Evolutionary conservation across 2,329 filamentous ascomycete genomes (phyloP).

Genomic region (Ambrosiella cleistominuta): DNA sequence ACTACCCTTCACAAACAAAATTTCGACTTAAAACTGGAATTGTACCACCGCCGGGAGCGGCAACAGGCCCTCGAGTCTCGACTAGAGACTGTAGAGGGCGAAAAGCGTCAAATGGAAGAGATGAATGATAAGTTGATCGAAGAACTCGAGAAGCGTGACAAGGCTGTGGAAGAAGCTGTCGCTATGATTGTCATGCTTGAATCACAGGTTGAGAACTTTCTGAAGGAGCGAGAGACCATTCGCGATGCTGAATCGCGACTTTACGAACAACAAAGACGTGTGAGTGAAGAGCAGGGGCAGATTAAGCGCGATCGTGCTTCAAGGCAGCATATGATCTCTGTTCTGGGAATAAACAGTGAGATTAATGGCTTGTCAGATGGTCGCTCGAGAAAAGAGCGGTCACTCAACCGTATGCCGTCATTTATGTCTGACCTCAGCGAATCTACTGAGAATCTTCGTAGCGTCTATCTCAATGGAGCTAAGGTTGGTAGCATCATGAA

Average conservation of each 20-base stretch:
- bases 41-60: slow-evolving; percentile 50
- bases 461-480: slow-evolving; percentile 33
- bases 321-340: background rate
- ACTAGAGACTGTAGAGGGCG: slow-evolving; percentile 35
- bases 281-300: slow-evolving; percentile 11
- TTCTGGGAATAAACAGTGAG: slow-evolving; percentile 17
- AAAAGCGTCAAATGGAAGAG: slow-evolving; percentile 35
- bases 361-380: background rate
- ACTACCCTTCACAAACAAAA: slow-evolving; percentile 58
- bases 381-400: slow-evolving; percentile 10
- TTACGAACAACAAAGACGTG: slow-evolving; percentile 10
- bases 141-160: slow-evolving; percentile 51
- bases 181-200: slow-evolving; percentile 51
- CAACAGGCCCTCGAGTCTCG: slow-evolving; percentile 41
- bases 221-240: slow-evolving; percentile 36
- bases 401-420: slow-evolving; percentile 42
- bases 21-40: slow-evolving; percentile 57
- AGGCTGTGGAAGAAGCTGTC: slow-evolving; percentile 53
- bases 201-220: slow-evolving; percentile 35
- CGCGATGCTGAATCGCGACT: slow-evolving; percentile 27
- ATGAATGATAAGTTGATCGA: slow-evolving; percentile 40
- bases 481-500: slow-evolving; percentile 30
- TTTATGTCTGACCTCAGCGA: slow-evolving; percentile 44
- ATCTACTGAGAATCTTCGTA: slow-evolving; percentile 42
- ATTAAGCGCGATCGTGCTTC: background rate